A percentile compares a stretch with the other conserved stretches of the same genome.
These are phyloP conservation scores for Globisporangium cederbergense DNA, from an alignment of 352 stramenopile genomes.

Conservation along the genomic window DNA sequence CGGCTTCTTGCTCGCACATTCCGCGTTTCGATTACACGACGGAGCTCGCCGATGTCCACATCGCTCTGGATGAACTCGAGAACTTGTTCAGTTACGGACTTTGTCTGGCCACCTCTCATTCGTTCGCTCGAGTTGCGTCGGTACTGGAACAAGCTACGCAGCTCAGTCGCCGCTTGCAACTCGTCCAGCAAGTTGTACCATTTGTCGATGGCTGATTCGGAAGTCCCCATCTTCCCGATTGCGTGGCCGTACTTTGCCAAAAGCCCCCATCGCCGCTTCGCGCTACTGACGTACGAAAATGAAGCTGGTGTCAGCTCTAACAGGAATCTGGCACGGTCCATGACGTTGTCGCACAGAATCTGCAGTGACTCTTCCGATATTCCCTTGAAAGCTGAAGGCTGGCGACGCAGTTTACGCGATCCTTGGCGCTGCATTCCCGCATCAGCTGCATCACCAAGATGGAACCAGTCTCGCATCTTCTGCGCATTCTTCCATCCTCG, in stretches of 20 bases:
- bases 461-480: slow-evolving; percentile 87
- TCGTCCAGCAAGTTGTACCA: slow-evolving; percentile 83
- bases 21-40: slow-evolving; percentile 35
- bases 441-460: slow-evolving; percentile 72
- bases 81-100: slow-evolving; percentile 79
- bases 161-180: slow-evolving; percentile 67
- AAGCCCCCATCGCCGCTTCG: slow-evolving; percentile 65
- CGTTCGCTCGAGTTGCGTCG: slow-evolving; percentile 71
- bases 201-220: slow-evolving; percentile 60
- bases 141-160: slow-evolving; percentile 71
- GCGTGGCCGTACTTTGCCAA: slow-evolving; percentile 71
- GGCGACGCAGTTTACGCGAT: slow-evolving; percentile 39
- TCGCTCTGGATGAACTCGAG: slow-evolving; percentile 86
- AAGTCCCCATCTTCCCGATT: slow-evolving; percentile 37
- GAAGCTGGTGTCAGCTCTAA: slow-evolving; percentile 70
- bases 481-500: slow-evolving; percentile 81
- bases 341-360: slow-evolving; percentile 71
- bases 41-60: slow-evolving; percentile 55
- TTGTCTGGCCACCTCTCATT: slow-evolving; percentile 39
- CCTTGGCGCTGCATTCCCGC: slow-evolving; percentile 34
- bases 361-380: slow-evolving; percentile 68
- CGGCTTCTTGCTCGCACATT: slow-evolving; percentile 48
- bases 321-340: slow-evolving; percentile 63
- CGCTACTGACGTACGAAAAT: slow-evolving; percentile 70
- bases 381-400: slow-evolving; percentile 77